Evolutionary conservation across 1,284 basidiomycete species (phyloP).

Genomic region (Boletus semigastroideus): DNA sequence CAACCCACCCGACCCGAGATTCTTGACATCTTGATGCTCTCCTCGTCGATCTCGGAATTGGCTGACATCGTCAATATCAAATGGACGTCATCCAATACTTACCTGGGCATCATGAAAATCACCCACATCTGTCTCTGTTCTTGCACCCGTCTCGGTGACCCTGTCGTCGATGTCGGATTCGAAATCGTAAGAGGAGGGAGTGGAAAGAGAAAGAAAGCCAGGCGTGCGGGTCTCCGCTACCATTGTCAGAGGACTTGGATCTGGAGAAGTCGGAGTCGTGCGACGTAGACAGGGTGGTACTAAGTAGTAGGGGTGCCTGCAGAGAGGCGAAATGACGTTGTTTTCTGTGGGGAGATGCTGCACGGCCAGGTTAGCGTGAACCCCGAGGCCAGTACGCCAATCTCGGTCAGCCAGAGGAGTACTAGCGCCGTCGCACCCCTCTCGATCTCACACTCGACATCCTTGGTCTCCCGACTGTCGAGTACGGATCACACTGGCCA

Average conservation of each 20-base stretch:
- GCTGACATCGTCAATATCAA: conserved; percentile 73
- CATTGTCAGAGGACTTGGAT: conserved; percentile 38
- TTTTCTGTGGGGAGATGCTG: conserved; percentile 37
- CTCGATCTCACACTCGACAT: conserved; percentile 66
- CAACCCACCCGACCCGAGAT: conserved; percentile 38
- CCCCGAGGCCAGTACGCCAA: too few relatives aligned
- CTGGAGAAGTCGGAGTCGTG: conserved; percentile 44
- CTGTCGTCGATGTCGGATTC: conserved; percentile 48
- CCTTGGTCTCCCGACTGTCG: conserved; percentile 51
- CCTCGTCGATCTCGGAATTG: conserved; percentile 57
- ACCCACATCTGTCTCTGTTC: conserved; percentile 69
- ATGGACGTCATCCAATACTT: conserved; percentile 76
- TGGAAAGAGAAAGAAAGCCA: conserved; percentile 35
- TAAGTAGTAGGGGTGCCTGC: conserved; percentile 3
- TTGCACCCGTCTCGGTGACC: conserved; percentile 61
- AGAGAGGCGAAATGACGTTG: conserved; percentile 21
- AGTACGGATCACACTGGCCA: conserved; percentile 41
- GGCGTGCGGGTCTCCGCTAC: conserved; percentile 43
- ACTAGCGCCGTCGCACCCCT: conserved; percentile 26
- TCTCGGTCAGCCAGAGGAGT: too few relatives aligned
- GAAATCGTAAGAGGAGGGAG: conserved; percentile 31
- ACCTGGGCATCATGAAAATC: conserved; percentile 84
- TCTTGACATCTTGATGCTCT: conserved; percentile 64
- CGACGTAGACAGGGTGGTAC: conserved; percentile 36
- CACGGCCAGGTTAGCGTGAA: conserved; percentile 39